Percentiles rank a stretch among this genome's conserved stretches.
Evolutionary conservation across 371 early-diverging fungal genomes (phyloP).

Genomic region (Polyrhizophydium stewartii): DNA sequence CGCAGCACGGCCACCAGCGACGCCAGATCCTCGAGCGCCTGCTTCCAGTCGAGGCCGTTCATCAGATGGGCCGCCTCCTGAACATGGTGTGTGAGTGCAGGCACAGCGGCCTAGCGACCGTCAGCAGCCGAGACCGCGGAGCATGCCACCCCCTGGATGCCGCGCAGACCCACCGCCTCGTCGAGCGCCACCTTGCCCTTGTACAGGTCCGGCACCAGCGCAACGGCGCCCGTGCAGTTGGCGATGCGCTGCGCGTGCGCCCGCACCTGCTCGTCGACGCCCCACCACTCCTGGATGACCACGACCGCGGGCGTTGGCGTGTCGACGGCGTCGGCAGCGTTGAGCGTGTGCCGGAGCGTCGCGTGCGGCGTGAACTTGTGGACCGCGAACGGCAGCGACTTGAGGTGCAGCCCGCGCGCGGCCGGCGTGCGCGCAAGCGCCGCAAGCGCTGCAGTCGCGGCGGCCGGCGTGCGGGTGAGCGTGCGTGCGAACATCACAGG

Average conservation of each 20-base stretch:
- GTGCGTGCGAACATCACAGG: too few species aligned
- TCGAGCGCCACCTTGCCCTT: constrained; percentile 50
- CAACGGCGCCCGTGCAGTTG: constrained; percentile 43
- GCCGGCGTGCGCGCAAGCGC: too few species aligned
- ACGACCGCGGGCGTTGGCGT: constrained; percentile 15
- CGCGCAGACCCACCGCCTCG: constrained; percentile 32
- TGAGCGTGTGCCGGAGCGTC: constrained; percentile 6
- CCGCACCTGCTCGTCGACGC: constrained; percentile 47
- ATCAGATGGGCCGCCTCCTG: constrained; percentile 56
- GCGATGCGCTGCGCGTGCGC: constrained; percentile 48
- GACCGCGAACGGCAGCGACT: constrained; percentile 3
- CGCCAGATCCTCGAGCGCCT: constrained; percentile 39
- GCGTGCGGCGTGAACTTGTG: constrained; percentile 8
- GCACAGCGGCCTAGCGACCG: too few species aligned
- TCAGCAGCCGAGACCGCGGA: too few species aligned
- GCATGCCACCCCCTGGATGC: too few species aligned
- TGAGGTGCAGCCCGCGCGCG: too few species aligned
- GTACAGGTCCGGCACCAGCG: constrained; percentile 50
- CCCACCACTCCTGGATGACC: constrained; percentile 38
- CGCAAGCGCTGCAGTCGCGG: too few species aligned
- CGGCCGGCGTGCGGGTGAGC: too few species aligned
- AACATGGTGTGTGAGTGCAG: neutral
- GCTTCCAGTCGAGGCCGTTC: constrained; percentile 46
- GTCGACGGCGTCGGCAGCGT: constrained; percentile 11
- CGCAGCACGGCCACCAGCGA: constrained; percentile 27